Conservation (phyloP, 2,329 filamentous ascomycete species). For the Diaporthe citriasiana region DNA sequence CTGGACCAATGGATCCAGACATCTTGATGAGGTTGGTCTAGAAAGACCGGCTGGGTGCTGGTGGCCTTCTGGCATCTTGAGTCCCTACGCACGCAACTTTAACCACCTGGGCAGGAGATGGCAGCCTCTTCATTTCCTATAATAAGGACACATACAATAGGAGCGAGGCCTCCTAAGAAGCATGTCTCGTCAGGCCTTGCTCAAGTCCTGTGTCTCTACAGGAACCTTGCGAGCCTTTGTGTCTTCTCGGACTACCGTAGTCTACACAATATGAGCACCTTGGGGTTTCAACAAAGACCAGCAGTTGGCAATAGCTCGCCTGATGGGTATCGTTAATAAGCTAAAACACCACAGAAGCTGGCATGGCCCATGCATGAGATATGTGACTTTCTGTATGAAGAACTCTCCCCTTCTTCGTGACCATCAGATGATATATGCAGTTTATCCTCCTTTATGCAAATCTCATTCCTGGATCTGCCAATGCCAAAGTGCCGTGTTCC, state of each 20-base stretch:
- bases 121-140: neutral
- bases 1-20: conserved; percentile 41
- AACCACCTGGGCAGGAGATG: neutral
- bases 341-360: neutral
- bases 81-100: neutral
- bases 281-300: neutral
- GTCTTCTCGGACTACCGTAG: too few species aligned
- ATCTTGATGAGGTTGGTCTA: conserved; percentile 1
- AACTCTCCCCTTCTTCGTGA: neutral
- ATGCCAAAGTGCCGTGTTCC: conserved; percentile 12
- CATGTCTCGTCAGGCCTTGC: too few species aligned
- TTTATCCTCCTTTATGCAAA: conserved; percentile 4
- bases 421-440: neutral
- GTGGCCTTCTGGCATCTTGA: neutral
- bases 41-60: neutral
- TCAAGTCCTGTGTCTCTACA: neutral
- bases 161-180: neutral
- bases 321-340: conserved; percentile 9
- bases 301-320: neutral
- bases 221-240: neutral
- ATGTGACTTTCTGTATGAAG: neutral
- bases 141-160: neutral
- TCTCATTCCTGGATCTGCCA: neutral
- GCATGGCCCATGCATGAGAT: neutral
- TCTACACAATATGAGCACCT: neutral